These are phyloP conservation scores for Logfia minima DNA, from an alignment of 129 eudicot genomes.

Conservation along the genomic window DNA sequence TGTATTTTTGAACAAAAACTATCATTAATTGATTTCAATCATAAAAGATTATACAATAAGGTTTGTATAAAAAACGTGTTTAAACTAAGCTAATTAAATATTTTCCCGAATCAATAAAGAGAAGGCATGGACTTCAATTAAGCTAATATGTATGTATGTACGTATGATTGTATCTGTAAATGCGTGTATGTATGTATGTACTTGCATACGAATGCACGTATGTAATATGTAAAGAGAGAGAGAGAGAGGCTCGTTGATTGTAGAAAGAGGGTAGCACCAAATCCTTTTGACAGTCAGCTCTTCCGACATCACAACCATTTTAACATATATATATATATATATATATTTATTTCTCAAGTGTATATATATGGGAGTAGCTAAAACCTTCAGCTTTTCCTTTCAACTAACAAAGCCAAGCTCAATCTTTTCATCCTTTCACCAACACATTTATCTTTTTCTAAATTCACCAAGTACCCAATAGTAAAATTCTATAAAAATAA, in stretches of 20 bases:
- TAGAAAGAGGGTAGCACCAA: constrained; percentile 34
- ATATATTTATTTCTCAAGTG: neutral
- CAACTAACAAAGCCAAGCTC: constrained; percentile 18
- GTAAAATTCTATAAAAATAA: constrained; percentile 3
- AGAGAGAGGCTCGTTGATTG: neutral
- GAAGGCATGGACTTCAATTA: too few species aligned
- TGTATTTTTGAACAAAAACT: too few species aligned
- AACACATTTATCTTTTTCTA: neutral
- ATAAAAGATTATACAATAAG: too few species aligned
- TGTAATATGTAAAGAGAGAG: neutral
- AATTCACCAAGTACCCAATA: constrained; percentile 26
- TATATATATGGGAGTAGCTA: constrained; percentile 27
- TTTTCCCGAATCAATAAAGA: too few species aligned
- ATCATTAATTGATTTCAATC: too few species aligned
- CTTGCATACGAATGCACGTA: neutral
- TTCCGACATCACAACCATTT: constrained; percentile 35
- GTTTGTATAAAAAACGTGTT: too few species aligned
- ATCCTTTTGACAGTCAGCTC: constrained; percentile 36
- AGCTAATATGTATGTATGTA: neutral
- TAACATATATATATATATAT: too few species aligned
- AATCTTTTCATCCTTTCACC: constrained; percentile 1
- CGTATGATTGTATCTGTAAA: neutral
- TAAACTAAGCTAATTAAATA: too few species aligned
- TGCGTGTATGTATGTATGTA: neutral
- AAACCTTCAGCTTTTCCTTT: constrained; percentile 22